phyloP scores from a whole-genome alignment of 169 alveolate genomes.

The Theileria equi region DNA sequence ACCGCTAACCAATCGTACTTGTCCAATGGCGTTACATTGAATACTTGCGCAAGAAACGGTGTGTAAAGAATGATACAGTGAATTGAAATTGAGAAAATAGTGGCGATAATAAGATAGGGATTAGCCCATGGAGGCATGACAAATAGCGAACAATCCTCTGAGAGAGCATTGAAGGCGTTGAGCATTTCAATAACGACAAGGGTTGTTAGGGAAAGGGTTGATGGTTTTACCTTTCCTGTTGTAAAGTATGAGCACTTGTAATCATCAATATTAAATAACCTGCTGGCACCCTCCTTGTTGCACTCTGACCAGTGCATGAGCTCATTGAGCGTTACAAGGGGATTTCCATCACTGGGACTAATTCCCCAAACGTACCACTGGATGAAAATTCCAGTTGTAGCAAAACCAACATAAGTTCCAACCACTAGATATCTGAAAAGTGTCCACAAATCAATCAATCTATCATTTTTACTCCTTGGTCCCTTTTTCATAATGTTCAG shows the following conservation, averaged over 20 bases:
- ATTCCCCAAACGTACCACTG: constrained; percentile 90
- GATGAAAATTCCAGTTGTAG: constrained; percentile 96
- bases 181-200: constrained; percentile 97
- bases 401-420: constrained; percentile 97
- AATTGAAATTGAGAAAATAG: constrained; percentile 81
- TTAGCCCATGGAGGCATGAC: constrained; percentile 96
- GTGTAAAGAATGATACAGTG: constrained; percentile 92
- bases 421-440: constrained; percentile 90
- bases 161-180: constrained; percentile 97
- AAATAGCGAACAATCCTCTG: constrained; percentile 94
- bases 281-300: constrained; percentile 73
- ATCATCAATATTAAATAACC: constrained; percentile 79
- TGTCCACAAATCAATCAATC: constrained; percentile 91
- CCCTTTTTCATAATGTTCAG: constrained; percentile 94
- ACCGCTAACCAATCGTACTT: constrained; percentile 92
- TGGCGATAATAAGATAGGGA: constrained; percentile 91
- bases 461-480: constrained; percentile 95
- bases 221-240: constrained; percentile 94
- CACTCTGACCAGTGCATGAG: constrained; percentile 79
- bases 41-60: constrained; percentile 88
- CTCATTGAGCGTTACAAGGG: constrained; percentile 88
- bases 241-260: constrained; percentile 96
- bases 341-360: constrained; percentile 90
- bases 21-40: constrained; percentile 90
- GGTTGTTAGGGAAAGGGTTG: constrained; percentile 93